Evolutionary conservation across 257 asterid genomes (phyloP).

Genomic region (Striga asiatica): DNA sequence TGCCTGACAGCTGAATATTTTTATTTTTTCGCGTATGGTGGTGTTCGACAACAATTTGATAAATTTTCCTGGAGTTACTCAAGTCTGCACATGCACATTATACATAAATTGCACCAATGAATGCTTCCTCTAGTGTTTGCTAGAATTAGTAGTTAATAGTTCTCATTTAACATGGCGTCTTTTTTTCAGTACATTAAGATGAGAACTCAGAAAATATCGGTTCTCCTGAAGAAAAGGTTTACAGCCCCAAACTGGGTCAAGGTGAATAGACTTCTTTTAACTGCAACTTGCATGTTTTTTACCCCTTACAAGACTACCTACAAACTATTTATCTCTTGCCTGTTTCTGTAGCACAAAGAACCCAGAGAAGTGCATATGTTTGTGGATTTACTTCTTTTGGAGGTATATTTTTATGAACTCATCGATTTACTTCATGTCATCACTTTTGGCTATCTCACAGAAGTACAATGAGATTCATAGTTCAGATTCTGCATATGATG

Average conservation of each 20-base stretch:
- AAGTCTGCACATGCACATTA: no score
- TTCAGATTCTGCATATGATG: background rate
- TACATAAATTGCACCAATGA: no score
- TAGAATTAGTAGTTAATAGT: background rate
- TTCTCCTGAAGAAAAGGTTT: conserved; percentile 76
- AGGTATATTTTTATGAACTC: conserved; percentile 35
- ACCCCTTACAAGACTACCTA: background rate
- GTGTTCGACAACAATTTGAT: no score
- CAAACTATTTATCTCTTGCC: background rate
- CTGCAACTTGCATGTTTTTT: background rate
- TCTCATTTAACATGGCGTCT: conserved; percentile 14
- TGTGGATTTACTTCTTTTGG: conserved; percentile 83
- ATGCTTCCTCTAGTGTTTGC: background rate
- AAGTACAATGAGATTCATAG: no score
- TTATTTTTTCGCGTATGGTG: no score
- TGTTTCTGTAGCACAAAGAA: conserved; percentile 69
- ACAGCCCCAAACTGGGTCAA: conserved; percentile 92
- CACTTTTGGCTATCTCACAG: background rate
- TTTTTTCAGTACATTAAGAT: conserved; percentile 67
- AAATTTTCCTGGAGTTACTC: no score
- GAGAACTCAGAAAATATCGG: conserved; percentile 76
- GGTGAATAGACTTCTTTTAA: conserved; percentile 33
- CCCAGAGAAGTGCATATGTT: conserved; percentile 99
- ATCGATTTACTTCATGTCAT: background rate
- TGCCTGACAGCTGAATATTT: no score